A percentile compares a stretch with the other conserved stretches of the same genome.
Conservation (phyloP, 2,329 filamentous ascomycete species). For the Fusarium papillatum region DNA sequence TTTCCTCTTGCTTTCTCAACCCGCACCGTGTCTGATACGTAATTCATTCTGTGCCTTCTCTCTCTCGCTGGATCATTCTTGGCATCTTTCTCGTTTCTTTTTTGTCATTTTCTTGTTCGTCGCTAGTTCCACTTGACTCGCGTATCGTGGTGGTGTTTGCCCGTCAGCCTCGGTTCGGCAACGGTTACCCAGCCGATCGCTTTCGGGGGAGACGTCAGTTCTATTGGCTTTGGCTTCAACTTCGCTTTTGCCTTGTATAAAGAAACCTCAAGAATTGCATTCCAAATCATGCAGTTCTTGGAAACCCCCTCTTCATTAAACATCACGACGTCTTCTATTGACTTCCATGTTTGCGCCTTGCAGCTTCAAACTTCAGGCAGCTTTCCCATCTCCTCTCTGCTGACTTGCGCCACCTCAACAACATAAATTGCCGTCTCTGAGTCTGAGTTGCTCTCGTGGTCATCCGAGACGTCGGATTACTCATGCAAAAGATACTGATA, state of each 20-base stretch:
- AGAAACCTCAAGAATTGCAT: background rate
- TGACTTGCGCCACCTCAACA: background rate
- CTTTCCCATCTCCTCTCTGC: background rate
- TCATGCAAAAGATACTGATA: background rate
- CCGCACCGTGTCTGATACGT: slow-evolving; percentile 1
- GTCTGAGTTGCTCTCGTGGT: background rate
- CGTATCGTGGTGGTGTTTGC: background rate
- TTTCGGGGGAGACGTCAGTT: background rate
- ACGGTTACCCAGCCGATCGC: slow-evolving; percentile 9
- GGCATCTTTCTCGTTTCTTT: slow-evolving; percentile 10
- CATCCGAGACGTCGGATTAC: slow-evolving; percentile 4
- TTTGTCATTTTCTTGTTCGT: slow-evolving; percentile 3
- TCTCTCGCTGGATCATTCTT: background rate
- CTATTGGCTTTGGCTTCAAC: background rate
- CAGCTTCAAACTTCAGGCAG: background rate
- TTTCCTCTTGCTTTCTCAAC: background rate
- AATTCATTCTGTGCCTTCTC: background rate
- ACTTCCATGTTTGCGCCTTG: background rate
- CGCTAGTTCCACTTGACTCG: background rate
- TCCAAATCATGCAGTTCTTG: background rate
- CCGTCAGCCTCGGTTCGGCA: slow-evolving; percentile 13
- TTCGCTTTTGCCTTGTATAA: background rate
- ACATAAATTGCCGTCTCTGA: background rate
- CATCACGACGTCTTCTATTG: background rate
- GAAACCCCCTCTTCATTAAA: background rate